A percentile compares a stretch with the other conserved stretches of the same genome.
These are phyloP conservation scores for Calendula officinalis DNA, from an alignment of 129 eudicot species.

Conservation along the genomic window DNA sequence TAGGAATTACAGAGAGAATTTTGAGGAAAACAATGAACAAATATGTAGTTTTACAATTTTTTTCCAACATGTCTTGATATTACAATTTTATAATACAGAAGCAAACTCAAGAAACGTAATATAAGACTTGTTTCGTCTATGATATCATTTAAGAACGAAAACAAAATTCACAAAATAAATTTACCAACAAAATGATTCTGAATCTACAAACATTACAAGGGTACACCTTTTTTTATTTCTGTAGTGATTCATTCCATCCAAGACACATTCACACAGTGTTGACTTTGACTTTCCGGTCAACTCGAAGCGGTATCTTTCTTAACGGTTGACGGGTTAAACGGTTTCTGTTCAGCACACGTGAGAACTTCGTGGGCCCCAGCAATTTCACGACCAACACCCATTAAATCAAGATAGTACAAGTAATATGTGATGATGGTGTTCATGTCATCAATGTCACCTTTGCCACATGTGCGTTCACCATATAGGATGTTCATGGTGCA, in stretches of 20 bases:
- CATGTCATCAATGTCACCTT: slow-evolving; percentile 81
- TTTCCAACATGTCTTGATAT: slow-evolving; percentile 3
- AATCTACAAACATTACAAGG: slow-evolving; percentile 23
- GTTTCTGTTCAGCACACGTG: slow-evolving; percentile 64
- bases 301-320: slow-evolving; percentile 40
- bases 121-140: slow-evolving; percentile 17
- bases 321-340: slow-evolving; percentile 57
- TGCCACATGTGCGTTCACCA: slow-evolving; percentile 75
- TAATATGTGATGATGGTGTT: slow-evolving; percentile 73
- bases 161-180: slow-evolving; percentile 33
- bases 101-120: slow-evolving; percentile 31
- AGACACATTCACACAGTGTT: slow-evolving; percentile 13
- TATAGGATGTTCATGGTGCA: slow-evolving; percentile 81
- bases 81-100: slow-evolving; percentile 25
- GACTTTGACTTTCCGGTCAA: slow-evolving; percentile 25
- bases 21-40: slow-evolving; percentile 7
- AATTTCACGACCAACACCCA: slow-evolving; percentile 82
- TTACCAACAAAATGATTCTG: slow-evolving; percentile 34
- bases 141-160: slow-evolving; percentile 17
- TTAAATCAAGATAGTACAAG: slow-evolving; percentile 73
- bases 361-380: slow-evolving; percentile 78
- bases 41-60: slow-evolving; percentile 27
- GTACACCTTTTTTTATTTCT: slow-evolving; percentile 38
- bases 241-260: slow-evolving; percentile 5
- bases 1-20: background rate